Evolutionary conservation across 306 rosid species (phyloP).

Genomic region (Casuarina cunninghamiana): DNA sequence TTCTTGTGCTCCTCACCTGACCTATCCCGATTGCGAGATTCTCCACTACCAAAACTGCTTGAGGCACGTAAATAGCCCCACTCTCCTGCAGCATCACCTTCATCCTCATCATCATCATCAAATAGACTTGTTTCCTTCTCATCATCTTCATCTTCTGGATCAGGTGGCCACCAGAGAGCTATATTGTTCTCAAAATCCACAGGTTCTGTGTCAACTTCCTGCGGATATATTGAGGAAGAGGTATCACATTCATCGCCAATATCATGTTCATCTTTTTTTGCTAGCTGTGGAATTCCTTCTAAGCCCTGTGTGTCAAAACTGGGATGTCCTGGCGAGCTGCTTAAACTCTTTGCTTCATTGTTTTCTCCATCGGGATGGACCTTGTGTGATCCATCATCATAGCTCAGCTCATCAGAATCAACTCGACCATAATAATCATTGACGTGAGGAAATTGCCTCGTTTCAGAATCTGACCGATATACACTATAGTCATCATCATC

Average conservation of each 20-base stretch:
- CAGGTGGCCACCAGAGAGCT: conserved; percentile 97
- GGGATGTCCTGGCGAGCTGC: conserved; percentile 40
- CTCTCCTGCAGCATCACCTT: conserved; percentile 63
- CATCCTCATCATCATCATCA: conserved; percentile 74
- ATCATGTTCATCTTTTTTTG: conserved; percentile 56
- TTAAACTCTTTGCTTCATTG: conserved; percentile 31
- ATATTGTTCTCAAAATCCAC: conserved; percentile 93
- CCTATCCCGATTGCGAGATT: conserved; percentile 59
- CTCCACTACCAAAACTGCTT: conserved; percentile 78
- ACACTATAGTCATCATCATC: conserved; percentile 62
- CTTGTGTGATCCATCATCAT: conserved; percentile 47
- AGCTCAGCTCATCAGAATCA: conserved; percentile 55
- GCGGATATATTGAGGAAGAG: conserved; percentile 60
- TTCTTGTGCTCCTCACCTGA: conserved; percentile 73
- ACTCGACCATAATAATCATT: conserved; percentile 56
- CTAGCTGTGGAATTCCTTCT: conserved; percentile 43
- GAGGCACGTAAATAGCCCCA: conserved; percentile 72
- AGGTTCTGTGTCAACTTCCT: conserved; percentile 61
- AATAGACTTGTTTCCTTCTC: conserved; percentile 62
- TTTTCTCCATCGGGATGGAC: conserved; percentile 53
- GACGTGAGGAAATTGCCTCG: conserved; percentile 50
- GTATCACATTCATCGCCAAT: conserved; percentile 62
- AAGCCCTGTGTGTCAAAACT: conserved; percentile 52
- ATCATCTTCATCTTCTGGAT: conserved; percentile 94
- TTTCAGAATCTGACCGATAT: conserved; percentile 56